These are phyloP conservation scores for Saccharomyces jurei DNA, from an alignment of 805 yeast genomes.

Conservation along the genomic window DNA sequence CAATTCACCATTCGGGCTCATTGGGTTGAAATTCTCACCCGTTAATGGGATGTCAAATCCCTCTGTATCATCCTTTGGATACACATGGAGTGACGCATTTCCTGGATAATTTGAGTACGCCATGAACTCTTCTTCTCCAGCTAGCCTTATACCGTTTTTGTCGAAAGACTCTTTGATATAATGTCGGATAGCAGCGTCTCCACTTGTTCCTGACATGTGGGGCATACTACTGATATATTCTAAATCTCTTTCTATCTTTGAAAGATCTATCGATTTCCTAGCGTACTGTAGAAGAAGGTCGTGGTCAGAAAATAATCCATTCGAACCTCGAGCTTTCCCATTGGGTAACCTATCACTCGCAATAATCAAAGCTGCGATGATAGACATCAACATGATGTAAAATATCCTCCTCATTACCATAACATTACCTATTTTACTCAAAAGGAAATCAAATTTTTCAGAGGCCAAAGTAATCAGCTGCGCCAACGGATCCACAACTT, in stretches of 20 bases:
- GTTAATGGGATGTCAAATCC: slow-evolving; percentile 22
- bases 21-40: slow-evolving; percentile 54
- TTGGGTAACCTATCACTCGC: slow-evolving; percentile 47
- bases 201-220: slow-evolving; percentile 82
- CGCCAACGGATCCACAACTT: slow-evolving; percentile 42
- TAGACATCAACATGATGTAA: slow-evolving; percentile 60
- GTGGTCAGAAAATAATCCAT: slow-evolving; percentile 60
- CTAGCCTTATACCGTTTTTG: slow-evolving; percentile 46
- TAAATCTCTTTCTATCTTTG: slow-evolving; percentile 53
- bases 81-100: slow-evolving; percentile 23
- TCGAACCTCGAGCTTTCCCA: slow-evolving; percentile 31
- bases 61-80: slow-evolving; percentile 20
- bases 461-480: slow-evolving; percentile 28
- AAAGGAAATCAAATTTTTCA: slow-evolving; percentile 44
- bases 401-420: slow-evolving; percentile 68
- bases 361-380: slow-evolving; percentile 48
- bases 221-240: slow-evolving; percentile 75
- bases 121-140: slow-evolving; percentile 36
- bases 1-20: slow-evolving; percentile 51
- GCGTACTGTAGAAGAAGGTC: slow-evolving; percentile 43
- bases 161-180: slow-evolving; percentile 54
- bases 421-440: slow-evolving; percentile 76
- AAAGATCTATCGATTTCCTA: slow-evolving; percentile 43
- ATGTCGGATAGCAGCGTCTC: slow-evolving; percentile 64
- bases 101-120: slow-evolving; percentile 62